Evolutionary conservation across 176 grass and related monocot genomes (phyloP).

Genomic region (sorghum (Sorghum bicolor)): Sorghum_bicolor_NCBIv3 NC_012873.2:52233001-52233500

Average conservation of each 20-base stretch:
- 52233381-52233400: constrained; percentile 63
- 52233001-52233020: neutral
- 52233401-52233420: neutral
- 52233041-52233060: constrained; percentile 53
- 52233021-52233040: constrained; percentile 57
- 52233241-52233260: constrained; percentile 77
- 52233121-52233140: neutral
- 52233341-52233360: constrained; percentile 62
- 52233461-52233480: neutral
- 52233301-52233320: constrained; percentile 73
- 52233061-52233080: constrained; percentile 32
- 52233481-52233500: neutral
- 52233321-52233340: constrained; percentile 86
- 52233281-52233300: constrained; percentile 78
- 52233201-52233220: neutral
- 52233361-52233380: constrained; percentile 75
- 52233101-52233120: neutral
- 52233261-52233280: constrained; percentile 67
- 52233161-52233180: constrained; percentile 9
- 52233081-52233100: neutral
- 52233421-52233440: neutral
- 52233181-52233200: neutral
- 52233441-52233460: neutral
- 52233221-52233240: constrained; percentile 42
- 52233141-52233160: constrained; percentile 44